These are phyloP conservation scores for Madurella fahalii DNA, from an alignment of 2,329 filamentous ascomycete genomes.

Conservation along the genomic window DNA sequence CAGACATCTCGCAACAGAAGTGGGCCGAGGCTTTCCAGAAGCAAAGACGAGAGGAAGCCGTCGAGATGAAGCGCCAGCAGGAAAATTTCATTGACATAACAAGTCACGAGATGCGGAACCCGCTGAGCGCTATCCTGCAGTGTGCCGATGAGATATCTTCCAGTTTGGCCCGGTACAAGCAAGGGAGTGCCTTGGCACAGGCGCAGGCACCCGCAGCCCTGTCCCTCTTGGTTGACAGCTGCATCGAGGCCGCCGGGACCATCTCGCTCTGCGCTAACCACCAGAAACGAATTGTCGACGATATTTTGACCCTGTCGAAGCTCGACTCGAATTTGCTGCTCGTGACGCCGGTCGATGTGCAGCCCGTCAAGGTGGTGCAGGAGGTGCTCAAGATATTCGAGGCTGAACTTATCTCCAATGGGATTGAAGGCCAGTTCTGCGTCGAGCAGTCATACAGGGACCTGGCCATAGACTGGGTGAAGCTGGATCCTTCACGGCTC, in stretches of 20 bases:
- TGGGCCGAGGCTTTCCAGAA: constrained; percentile 78
- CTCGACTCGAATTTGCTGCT: constrained; percentile 70
- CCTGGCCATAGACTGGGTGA: constrained; percentile 66
- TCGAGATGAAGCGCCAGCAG: constrained; percentile 63
- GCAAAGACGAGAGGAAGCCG: constrained; percentile 69
- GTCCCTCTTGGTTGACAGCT: constrained; percentile 48
- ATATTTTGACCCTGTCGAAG: constrained; percentile 68
- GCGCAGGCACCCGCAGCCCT: constrained; percentile 31
- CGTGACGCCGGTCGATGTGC: constrained; percentile 65
- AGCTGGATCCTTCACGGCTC: constrained; percentile 69
- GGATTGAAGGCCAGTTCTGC: constrained; percentile 65
- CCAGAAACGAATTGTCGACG: constrained; percentile 72
- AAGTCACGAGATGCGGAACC: constrained; percentile 69
- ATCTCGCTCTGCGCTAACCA: constrained; percentile 77
- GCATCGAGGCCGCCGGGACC: constrained; percentile 73
- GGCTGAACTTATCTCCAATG: constrained; percentile 66
- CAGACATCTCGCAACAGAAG: constrained; percentile 82
- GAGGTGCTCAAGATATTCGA: constrained; percentile 74
- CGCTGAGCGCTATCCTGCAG: constrained; percentile 67
- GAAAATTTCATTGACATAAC: constrained; percentile 79
- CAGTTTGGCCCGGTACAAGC: constrained; percentile 43
- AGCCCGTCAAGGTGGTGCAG: constrained; percentile 61
- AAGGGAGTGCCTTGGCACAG: constrained; percentile 23
- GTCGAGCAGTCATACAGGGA: constrained; percentile 64
- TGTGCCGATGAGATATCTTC: constrained; percentile 71